Conservation (phyloP, 2,329 filamentous ascomycete genomes). For the Cadophora luteo-olivacea region DNA sequence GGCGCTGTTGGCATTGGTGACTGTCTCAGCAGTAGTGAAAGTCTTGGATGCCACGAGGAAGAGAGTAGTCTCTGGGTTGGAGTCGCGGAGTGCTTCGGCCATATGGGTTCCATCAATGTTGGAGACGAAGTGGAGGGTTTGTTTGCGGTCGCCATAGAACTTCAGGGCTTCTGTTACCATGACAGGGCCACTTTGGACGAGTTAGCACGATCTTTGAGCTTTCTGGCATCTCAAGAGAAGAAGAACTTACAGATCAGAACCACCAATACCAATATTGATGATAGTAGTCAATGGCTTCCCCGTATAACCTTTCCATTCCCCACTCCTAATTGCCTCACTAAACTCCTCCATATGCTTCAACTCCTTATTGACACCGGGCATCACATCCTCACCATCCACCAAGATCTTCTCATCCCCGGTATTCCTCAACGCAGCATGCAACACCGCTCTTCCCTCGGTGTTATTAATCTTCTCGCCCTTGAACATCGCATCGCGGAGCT, state of each 20-base stretch:
- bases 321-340: conserved; percentile 90
- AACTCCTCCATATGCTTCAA: conserved; percentile 99
- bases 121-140: conserved; percentile 97
- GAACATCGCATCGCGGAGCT: conserved; percentile 98
- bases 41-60: conserved; percentile 99
- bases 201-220: too few relatives aligned
- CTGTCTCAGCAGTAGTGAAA: conserved; percentile 97
- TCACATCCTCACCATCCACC: conserved; percentile 92
- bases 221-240: too few relatives aligned
- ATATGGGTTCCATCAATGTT: conserved; percentile 99
- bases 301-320: conserved; percentile 95
- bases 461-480: conserved; percentile 99
- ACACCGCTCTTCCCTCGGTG: conserved; percentile 94
- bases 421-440: conserved; percentile 94
- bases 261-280: conserved; percentile 97
- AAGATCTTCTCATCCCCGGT: conserved; percentile 80
- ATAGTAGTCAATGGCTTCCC: conserved; percentile 98
- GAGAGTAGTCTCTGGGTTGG: conserved; percentile 96
- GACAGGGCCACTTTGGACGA: conserved; percentile 76
- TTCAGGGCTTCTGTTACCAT: conserved; percentile 99
- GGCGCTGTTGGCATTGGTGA: conserved; percentile 95
- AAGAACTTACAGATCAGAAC: conserved; percentile 87
- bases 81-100: conserved; percentile 86
- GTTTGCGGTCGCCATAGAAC: conserved; percentile 84
- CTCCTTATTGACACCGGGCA: conserved; percentile 89